Evolutionary conservation across 2,329 filamentous ascomycete species (phyloP).

Genomic region (Fusarium metavorans): DNA sequence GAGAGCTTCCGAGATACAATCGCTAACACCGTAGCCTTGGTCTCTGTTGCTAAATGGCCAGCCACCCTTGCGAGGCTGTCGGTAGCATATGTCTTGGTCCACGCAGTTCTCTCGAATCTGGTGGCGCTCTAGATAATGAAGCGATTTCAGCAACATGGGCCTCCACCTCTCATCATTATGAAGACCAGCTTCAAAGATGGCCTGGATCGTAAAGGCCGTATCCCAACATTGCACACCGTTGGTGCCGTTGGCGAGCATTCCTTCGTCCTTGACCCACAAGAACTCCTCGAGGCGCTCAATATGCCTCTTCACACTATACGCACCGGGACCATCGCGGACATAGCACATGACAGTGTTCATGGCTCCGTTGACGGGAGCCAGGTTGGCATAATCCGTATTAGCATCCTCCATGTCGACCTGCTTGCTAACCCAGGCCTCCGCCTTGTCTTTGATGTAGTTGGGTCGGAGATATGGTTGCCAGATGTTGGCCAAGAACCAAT

Average conservation of each 20-base stretch:
- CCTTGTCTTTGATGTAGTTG: conserved; percentile 72
- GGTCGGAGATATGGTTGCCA: conserved; percentile 84
- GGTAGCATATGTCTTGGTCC: conserved; percentile 84
- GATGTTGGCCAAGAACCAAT: conserved; percentile 82
- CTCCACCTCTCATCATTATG: conserved; percentile 82
- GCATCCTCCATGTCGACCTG: conserved; percentile 91
- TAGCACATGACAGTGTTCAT: conserved; percentile 93
- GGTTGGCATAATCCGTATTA: conserved; percentile 87
- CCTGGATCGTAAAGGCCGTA: conserved; percentile 89
- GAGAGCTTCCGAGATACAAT: conserved; percentile 92
- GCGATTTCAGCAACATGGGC: conserved; percentile 84
- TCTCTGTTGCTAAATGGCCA: conserved; percentile 96
- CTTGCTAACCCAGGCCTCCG: conserved; percentile 85
- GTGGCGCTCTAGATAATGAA: conserved; percentile 89
- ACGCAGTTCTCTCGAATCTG: conserved; percentile 88
- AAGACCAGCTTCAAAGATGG: conserved; percentile 81
- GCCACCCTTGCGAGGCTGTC: conserved; percentile 89
- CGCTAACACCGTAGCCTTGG: conserved; percentile 95
- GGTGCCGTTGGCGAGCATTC: conserved; percentile 94
- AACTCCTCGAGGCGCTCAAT: conserved; percentile 86
- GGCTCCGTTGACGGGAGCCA: conserved; percentile 89
- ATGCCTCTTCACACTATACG: conserved; percentile 79
- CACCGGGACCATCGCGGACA: conserved; percentile 83
- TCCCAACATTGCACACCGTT: conserved; percentile 99
- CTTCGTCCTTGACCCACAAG: conserved; percentile 91